Evolutionary conservation across 106 monocot genomes (phyloP), one percentile per base, ranked within the genome.

Genomic region (Iris macrosiphon): DNA sequence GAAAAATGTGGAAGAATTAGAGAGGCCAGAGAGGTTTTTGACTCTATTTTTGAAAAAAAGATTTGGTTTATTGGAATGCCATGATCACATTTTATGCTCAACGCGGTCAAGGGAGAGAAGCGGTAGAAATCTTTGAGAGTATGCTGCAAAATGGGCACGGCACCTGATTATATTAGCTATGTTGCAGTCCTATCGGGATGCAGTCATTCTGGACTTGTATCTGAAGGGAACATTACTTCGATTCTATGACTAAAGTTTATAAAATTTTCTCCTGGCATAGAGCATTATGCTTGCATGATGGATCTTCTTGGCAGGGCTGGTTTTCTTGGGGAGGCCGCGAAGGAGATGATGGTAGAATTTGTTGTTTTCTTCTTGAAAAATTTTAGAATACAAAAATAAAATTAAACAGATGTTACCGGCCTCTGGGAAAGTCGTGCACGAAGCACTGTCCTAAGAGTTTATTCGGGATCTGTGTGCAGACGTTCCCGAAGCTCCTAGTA

Each of bases 1-100:
- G 86, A 6, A 82, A 79, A 62, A 79, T n/a, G 92, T 67, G 92
- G 92, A 49, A 76, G 45, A 43, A 75, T 92, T 53, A 14, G 18
- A 1, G 82, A 92, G 44, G 82, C 86, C 23, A 61, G 46, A 46
- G 29, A 70, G 19, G 48, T 74, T 31, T 92, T 86, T 48, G 66
- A 82, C 62, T 76, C 70, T n/a, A 72, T 86, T 31, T 5, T 22
- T 5, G 61, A 62, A 15, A n/a, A n/a, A 92, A 92, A 63, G 82
- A 92, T 76, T 56, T 86, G 66, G 59, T 92, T 40, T 86, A 82
- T 41, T 92, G 82, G 85, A 92, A 92, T 67, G 63, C 86, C 3
- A 82, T 92, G 78, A 86, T 86, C n/a, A 69, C 92, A 14, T 72
- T 72, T 24, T 92, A 82, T 71, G 74, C 85, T 60, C 92, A 92